Conservation (phyloP, 2,329 filamentous ascomycete genomes). For the Epichloe sp. region DNA sequence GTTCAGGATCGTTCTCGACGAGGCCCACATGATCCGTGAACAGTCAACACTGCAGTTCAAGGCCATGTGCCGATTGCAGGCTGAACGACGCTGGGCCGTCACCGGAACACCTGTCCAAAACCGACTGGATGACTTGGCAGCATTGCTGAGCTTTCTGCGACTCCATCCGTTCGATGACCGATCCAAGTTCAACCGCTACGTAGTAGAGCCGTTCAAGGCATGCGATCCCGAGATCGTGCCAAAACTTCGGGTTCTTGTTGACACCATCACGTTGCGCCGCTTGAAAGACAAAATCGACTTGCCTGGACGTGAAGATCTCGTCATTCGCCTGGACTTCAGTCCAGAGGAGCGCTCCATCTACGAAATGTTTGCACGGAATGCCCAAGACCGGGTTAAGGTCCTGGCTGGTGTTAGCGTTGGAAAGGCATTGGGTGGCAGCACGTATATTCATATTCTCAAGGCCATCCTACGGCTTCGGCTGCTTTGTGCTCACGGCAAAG, state of each 20-base stretch:
- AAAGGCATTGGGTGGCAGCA: conserved; percentile 63
- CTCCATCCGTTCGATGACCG: conserved; percentile 76
- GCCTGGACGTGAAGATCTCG: conserved; percentile 57
- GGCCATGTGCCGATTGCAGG: conserved; percentile 66
- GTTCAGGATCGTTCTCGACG: conserved; percentile 89
- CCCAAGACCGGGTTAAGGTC: conserved; percentile 65
- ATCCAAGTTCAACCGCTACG: conserved; percentile 61
- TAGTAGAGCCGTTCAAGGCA: conserved; percentile 74
- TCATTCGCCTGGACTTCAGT: conserved; percentile 63
- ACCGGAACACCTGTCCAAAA: conserved; percentile 96
- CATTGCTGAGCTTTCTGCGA: conserved; percentile 73
- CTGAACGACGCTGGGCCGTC: conserved; percentile 85
- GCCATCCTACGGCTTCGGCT: conserved; percentile 80
- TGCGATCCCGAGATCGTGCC: conserved; percentile 74
- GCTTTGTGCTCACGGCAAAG: conserved; percentile 88
- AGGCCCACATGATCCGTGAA: conserved; percentile 90
- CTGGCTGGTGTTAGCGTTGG: conserved; percentile 46
- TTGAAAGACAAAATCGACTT: conserved; percentile 85
- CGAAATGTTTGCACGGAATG: conserved; percentile 71
- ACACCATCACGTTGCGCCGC: conserved; percentile 85
- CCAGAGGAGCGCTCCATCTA: conserved; percentile 66
- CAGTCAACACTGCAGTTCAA: conserved; percentile 71
- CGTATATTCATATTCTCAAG: conserved; percentile 89
- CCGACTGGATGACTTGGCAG: conserved; percentile 75
- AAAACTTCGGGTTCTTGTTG: conserved; percentile 77